Base-by-base conservation (phyloP, 768 basidiomycete species). In the Lactarius akahatsu region DNA sequence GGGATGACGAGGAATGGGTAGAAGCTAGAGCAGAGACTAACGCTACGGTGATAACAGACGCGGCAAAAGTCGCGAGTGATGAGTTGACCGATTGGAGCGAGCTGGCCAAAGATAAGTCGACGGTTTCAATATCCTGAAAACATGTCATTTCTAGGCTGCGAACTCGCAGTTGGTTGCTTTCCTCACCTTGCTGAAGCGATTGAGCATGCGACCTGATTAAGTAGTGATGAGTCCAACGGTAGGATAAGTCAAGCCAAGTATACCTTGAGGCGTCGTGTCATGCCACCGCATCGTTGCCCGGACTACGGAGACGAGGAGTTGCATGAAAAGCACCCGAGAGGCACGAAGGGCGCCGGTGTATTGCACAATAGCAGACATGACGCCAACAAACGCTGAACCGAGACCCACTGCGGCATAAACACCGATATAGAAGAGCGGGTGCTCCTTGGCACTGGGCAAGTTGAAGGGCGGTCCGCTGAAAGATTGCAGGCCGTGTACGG, bases 221-320 rank as follows among this genome's bases (percentile, higher is more conserved):
- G 64, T 40, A 61, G 8, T 28, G 1, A 61, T 65, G 41, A 62
- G 43, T 55, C 63, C 41, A 40, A 43, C 20, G 57, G 3, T 28
- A 54, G 59, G 43, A 69, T 50, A 28, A n/a, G 54, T 62, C 28
- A 58, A 32, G 45, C 16, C 11, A 61, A 20, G n/a, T 43, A 57
- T 71, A 81, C 91, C 91, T 76, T 89, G 86, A 1, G 92, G 92
- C 0, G 92, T 94, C 0, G 88, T 86, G 73, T 94, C 91, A 72
- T 88, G 88, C 81, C 89, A 92, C 62, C 92, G 82, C 82, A 94
- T 92, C 6, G 93, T 93, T 9, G 92, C 91, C 16, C 86, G 81
- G 20, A 93, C 86, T 11, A 95, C 90, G 0, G 83, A 83, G 8
- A 81, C 83, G 61, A 94, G 77, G 43, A 95, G 76, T 59, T 81